These are phyloP conservation scores for Medicago lupulina DNA, from an alignment of 306 rosid genomes.

Conservation along the genomic window DNA sequence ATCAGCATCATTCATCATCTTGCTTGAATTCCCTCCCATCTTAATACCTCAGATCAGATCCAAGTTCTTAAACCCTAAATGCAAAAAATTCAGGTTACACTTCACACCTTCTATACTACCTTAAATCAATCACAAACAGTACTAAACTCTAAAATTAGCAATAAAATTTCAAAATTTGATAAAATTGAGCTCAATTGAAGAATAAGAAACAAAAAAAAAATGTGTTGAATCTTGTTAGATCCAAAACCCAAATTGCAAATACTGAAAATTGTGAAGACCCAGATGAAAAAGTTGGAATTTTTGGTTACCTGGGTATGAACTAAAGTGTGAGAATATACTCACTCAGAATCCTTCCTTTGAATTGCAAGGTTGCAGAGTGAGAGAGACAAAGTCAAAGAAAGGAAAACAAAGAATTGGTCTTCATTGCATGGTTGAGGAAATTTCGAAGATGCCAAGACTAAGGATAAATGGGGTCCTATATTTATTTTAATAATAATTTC, in stretches of 20 bases:
- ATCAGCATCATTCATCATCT: slow-evolving; percentile 40
- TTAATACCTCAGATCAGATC: slow-evolving; percentile 29
- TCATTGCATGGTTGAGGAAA: not conserved
- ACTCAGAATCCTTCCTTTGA: slow-evolving; percentile 33
- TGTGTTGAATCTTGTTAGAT: slow-evolving; percentile 39
- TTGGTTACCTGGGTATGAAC: slow-evolving; percentile 49
- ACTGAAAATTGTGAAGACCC: not conserved
- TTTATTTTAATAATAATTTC: not conserved
- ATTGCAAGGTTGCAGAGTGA: not conserved
- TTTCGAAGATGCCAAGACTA: not conserved
- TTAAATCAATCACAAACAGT: not conserved
- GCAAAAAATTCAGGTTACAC: not conserved
- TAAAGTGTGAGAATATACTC: slow-evolving; percentile 14
- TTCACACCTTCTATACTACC: slow-evolving; percentile 1
- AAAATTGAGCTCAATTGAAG: slow-evolving; percentile 1
- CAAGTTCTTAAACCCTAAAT: slow-evolving; percentile 29
- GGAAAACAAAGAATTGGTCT: not conserved
- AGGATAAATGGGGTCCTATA: not conserved
- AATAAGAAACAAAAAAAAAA: not conserved
- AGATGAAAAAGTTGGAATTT: slow-evolving; percentile 27
- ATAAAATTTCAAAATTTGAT: slow-evolving; percentile 27
- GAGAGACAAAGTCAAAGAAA: not conserved
- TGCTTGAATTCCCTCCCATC: slow-evolving; percentile 81
- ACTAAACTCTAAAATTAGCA: slow-evolving; percentile 1
- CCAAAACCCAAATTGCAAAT: not conserved